A percentile compares a stretch with the other conserved stretches of the same genome.
phyloP scores from a whole-genome alignment of 2,329 filamentous ascomycete genomes.

The Talaromyces sp. region DNA sequence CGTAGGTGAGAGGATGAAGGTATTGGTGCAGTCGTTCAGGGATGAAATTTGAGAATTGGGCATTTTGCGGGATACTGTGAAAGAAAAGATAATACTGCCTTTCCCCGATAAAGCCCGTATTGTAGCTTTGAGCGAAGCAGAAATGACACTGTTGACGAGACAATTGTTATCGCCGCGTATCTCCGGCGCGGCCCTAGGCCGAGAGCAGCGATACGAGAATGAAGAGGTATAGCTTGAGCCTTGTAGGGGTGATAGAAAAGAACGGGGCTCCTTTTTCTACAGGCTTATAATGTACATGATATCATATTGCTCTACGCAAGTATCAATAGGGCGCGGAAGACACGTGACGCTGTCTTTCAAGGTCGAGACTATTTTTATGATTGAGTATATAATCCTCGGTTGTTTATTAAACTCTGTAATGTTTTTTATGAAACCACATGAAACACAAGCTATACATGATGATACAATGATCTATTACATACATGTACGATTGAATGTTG shows the following conservation, averaged over 20 bases:
- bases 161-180: background rate
- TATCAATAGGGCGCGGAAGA: too few relatives aligned
- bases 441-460: too few relatives aligned
- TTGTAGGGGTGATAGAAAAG: background rate
- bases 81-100: background rate
- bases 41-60: background rate
- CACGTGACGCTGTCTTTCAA: too few relatives aligned
- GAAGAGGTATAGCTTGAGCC: background rate
- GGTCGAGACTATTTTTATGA: too few relatives aligned
- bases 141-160: background rate
- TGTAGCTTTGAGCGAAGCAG: background rate
- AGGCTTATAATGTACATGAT: too few relatives aligned
- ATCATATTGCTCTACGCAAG: too few relatives aligned
- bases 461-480: too few relatives aligned
- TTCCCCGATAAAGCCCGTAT: background rate
- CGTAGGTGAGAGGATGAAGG: conserved; percentile 2
- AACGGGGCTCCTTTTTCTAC: background rate
- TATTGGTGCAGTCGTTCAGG: background rate
- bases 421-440: too few relatives aligned
- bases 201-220: background rate
- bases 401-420: too few relatives aligned
- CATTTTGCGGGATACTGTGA: background rate
- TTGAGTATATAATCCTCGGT: too few relatives aligned
- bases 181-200: background rate
- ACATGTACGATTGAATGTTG: too few relatives aligned